Conservation (phyloP, 306 rosid species). For the Inga oerstediana region DNA sequence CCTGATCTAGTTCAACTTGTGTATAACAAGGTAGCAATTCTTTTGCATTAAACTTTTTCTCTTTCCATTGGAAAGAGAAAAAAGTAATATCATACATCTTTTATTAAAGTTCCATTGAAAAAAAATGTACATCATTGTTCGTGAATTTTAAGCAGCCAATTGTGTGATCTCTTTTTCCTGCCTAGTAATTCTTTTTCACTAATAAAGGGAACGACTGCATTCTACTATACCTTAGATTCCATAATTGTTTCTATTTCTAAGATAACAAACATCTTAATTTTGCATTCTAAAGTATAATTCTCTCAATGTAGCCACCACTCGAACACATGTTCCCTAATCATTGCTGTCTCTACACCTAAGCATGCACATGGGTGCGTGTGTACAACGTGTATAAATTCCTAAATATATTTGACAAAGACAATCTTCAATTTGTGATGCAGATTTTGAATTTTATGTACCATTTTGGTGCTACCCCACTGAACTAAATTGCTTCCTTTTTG, state of each 20-base stretch:
- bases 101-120: neutral
- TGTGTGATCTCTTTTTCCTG: neutral
- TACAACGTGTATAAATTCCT: neutral
- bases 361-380: neutral
- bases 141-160: neutral
- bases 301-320: neutral
- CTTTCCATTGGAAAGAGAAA: neutral
- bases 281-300: neutral
- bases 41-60: neutral
- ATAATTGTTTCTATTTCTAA: neutral
- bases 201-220: neutral
- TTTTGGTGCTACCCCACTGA: too few species aligned
- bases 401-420: too few species aligned
- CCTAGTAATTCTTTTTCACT: neutral
- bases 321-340: neutral
- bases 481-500: too few species aligned
- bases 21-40: constrained; percentile 50
- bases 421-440: too few species aligned
- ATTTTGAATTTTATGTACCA: too few species aligned
- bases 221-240: neutral
- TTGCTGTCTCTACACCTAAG: neutral
- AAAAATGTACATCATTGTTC: neutral
- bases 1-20: constrained; percentile 54
- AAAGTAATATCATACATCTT: neutral
- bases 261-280: neutral